A percentile compares a stretch with the other conserved stretches of the same genome.
These are phyloP conservation scores for Botrytis sinoallii DNA, from an alignment of 2,329 filamentous ascomycete genomes.

Conservation along the genomic window DNA sequence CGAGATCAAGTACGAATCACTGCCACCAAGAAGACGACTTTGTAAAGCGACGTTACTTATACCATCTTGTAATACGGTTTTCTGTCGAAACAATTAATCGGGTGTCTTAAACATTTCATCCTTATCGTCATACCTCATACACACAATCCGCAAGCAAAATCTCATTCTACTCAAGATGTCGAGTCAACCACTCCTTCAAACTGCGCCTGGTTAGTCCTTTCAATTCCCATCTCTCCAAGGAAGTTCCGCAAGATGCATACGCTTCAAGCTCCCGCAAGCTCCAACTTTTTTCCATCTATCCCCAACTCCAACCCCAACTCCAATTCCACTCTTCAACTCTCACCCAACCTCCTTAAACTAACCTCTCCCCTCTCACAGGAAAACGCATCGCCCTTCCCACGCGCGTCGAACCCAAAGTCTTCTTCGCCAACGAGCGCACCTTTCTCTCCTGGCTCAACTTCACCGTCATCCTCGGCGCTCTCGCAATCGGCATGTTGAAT, in stretches of 20 bases:
- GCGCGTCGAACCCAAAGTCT: conserved; percentile 98
- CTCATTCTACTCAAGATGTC: conserved; percentile 62
- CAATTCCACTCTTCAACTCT: not conserved
- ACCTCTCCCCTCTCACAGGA: conserved; percentile 51
- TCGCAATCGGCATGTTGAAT: conserved; percentile 96
- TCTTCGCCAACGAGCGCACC: conserved; percentile 99
- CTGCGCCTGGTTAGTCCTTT: conserved; percentile 71
- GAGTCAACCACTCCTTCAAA: conserved; percentile 92
- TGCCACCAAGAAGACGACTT: not conserved
- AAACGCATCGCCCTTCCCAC: conserved; percentile 98
- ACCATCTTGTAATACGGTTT: not conserved
- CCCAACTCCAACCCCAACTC: not conserved
- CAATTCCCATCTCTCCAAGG: not conserved
- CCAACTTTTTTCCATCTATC: not conserved
- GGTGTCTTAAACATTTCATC: not conserved
- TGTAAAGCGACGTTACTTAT: not conserved
- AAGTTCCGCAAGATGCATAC: not conserved
- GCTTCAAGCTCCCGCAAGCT: not conserved
- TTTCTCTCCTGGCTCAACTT: conserved; percentile 99
- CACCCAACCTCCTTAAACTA: conserved; percentile 11
- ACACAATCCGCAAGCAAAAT: not conserved
- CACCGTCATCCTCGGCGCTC: conserved; percentile 94
- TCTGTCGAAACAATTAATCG: not conserved
- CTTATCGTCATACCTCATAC: conserved; percentile 13
- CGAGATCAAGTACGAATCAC: not conserved